Conservation (phyloP, 2,329 filamentous ascomycete genomes). For the Fusarium buxicola region DNA sequence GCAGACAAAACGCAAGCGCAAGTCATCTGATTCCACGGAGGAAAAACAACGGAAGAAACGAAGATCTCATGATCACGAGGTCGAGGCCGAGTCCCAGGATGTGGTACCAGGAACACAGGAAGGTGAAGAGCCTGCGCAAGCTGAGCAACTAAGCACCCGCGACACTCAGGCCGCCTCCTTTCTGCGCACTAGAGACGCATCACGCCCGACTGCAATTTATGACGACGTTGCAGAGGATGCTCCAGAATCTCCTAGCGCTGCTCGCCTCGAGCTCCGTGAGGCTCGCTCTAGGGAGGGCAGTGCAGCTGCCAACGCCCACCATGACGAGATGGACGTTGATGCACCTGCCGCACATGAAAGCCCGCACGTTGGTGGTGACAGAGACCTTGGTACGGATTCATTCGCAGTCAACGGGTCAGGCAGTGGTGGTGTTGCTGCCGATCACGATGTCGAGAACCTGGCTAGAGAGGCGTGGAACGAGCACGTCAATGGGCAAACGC, state of each 20-base stretch:
- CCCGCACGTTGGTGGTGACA: constrained; percentile 15
- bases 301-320: constrained; percentile 21
- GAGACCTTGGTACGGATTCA: constrained; percentile 20
- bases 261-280: constrained; percentile 43
- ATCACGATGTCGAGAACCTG: constrained; percentile 47
- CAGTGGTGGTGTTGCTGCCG: constrained; percentile 6
- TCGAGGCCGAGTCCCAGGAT: constrained; percentile 32
- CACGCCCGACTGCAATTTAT: constrained; percentile 31
- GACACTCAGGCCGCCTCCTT: constrained; percentile 26
- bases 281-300: constrained; percentile 46
- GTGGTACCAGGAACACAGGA: constrained; percentile 40
- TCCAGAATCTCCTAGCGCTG: constrained; percentile 46
- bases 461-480: constrained; percentile 53
- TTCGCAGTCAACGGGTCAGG: constrained; percentile 18
- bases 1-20: constrained; percentile 51
- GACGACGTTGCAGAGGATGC: constrained; percentile 34
- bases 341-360: constrained; percentile 14
- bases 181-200: constrained; percentile 24
- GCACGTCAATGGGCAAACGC: constrained; percentile 47
- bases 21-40: constrained; percentile 46
- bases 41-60: constrained; percentile 51
- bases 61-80: constrained; percentile 42
- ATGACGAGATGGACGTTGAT: constrained; percentile 45
- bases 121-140: constrained; percentile 22
- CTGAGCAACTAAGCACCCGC: constrained; percentile 12